Evolutionary conservation across 2,329 filamentous ascomycete species (phyloP).

Genomic region (Colletotrichum cereale): DNA sequence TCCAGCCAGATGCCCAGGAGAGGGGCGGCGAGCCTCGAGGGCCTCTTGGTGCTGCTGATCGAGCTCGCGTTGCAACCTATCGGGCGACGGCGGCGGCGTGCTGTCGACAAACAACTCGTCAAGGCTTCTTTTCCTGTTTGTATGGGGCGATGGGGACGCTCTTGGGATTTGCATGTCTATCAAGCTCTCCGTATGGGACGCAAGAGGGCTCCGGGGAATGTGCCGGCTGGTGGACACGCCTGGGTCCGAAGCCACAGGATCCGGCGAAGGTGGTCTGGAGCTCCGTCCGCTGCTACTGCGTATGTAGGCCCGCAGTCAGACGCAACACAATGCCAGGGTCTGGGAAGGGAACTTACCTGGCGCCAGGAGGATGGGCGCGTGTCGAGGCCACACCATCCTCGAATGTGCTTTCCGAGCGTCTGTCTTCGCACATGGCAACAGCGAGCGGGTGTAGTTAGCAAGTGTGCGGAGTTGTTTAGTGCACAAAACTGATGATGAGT

Average conservation of each 20-base stretch:
- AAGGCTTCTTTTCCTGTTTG: constrained; percentile 23
- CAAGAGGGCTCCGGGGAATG: constrained; percentile 22
- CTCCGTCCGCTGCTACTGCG: constrained; percentile 35
- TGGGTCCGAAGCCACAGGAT: constrained; percentile 17
- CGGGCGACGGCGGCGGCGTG: constrained; percentile 30
- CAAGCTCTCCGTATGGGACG: constrained; percentile 24
- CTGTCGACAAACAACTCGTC: constrained; percentile 27
- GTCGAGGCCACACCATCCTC: constrained; percentile 29
- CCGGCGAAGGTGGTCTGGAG: constrained; percentile 29
- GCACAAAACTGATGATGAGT: background rate
- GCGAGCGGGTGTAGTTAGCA: background rate
- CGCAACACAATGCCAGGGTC: constrained; percentile 7
- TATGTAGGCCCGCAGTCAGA: constrained; percentile 31
- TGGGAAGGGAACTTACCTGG: constrained; percentile 22
- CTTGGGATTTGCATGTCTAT: constrained; percentile 31
- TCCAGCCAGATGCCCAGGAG: no score
- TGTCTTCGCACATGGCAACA: constrained; percentile 23
- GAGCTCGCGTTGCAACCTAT: constrained; percentile 34
- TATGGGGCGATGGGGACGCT: constrained; percentile 4
- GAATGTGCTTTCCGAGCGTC: constrained; percentile 20
- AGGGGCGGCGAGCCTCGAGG: background rate
- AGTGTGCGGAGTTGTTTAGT: background rate
- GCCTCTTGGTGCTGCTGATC: constrained; percentile 36
- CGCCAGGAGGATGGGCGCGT: constrained; percentile 32
- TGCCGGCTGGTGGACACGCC: constrained; percentile 14